Evolutionary conservation across 257 asterid species (phyloP), one percentile per base, ranked within the genome.

Genomic region (Plantago ovata): DNA sequence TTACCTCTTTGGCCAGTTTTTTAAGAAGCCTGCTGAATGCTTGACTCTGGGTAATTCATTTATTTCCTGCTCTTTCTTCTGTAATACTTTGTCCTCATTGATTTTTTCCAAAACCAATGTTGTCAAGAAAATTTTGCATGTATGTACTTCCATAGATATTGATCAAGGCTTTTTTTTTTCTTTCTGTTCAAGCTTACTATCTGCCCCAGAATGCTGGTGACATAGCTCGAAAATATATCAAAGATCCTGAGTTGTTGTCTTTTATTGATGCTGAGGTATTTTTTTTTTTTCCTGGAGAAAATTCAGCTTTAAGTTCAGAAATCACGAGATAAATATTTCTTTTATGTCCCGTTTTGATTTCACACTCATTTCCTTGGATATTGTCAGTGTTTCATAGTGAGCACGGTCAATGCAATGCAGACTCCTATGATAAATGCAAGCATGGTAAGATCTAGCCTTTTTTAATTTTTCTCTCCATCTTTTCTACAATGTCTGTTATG

Each of bases 341-440:
- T 66, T 67, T 44, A 50, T 10, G 28, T 14, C 40, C 38, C 28
- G n/a, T 50, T 50, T 23, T 22, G 14, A 22, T 22, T 13, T 50
- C 56, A 10, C 12, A 53, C 21, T 67, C 55, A 38, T 61, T 55
- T 44, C 21, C 64, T 61, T 45, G 57, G 49, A 32, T 45, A 33
- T 72, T 61, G 66, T 56, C 89, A 93, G 99, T 93, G 99, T 80
- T 93, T 89, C 76, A 93, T 93, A 13, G 97, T 93, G 72, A 93
- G 99, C 80, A 93, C 97, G 1, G 94, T 93, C 51, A 93, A 89
- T 42, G 89, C 95, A 61, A 67, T 75, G 72, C 82, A 81, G 65
- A 93, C 99, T n/a, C 97, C 99, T 13, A 89, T 89, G 95, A 93
- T 93, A 72, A 93, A 89, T 58, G 99, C 99, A 71, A 74, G 95